Percentiles rank a stretch among this genome's conserved stretches.
Evolutionary conservation across 805 yeast species (phyloP).

Genomic region (Saturnispora serradocipensis): DNA sequence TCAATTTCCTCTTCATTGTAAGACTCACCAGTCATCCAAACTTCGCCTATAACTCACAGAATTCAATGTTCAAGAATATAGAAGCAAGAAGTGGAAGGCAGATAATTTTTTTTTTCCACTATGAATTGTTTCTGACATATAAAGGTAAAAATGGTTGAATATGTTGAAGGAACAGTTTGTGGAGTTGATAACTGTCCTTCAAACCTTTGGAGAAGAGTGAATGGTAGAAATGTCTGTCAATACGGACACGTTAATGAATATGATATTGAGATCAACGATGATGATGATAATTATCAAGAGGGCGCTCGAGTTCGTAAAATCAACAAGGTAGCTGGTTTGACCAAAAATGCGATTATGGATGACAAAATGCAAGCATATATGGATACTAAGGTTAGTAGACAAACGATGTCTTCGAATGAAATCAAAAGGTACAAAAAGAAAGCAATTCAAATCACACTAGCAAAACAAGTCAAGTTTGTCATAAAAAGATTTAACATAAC

Average conservation of each 20-base stretch:
- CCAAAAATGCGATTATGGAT: constrained; percentile 8
- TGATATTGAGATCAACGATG: constrained; percentile 70
- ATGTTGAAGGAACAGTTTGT: constrained; percentile 67
- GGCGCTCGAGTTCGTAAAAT: constrained; percentile 40
- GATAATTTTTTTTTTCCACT: background rate
- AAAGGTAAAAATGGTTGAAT: constrained; percentile 13
- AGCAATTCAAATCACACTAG: constrained; percentile 26
- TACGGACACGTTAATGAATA: constrained; percentile 86
- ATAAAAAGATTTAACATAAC: background rate
- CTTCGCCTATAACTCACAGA: too few species aligned
- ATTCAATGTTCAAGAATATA: background rate
- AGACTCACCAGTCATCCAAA: background rate
- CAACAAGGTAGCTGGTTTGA: constrained; percentile 36
- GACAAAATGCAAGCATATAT: constrained; percentile 6
- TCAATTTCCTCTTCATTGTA: constrained; percentile 1
- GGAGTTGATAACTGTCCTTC: constrained; percentile 89
- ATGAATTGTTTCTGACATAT: background rate
- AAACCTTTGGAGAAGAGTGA: constrained; percentile 55
- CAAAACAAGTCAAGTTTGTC: constrained; percentile 4
- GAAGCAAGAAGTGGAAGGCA: background rate
- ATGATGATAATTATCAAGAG: constrained; percentile 57
- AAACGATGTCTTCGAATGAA: constrained; percentile 10
- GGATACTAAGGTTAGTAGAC: constrained; percentile 10
- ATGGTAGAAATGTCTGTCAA: constrained; percentile 79
- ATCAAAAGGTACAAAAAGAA: constrained; percentile 11